A percentile compares a stretch with the other conserved stretches of the same genome.
Evolutionary conservation across 1,139 yeast species (phyloP).

Genomic region (Geotrichum macrosporum): DNA sequence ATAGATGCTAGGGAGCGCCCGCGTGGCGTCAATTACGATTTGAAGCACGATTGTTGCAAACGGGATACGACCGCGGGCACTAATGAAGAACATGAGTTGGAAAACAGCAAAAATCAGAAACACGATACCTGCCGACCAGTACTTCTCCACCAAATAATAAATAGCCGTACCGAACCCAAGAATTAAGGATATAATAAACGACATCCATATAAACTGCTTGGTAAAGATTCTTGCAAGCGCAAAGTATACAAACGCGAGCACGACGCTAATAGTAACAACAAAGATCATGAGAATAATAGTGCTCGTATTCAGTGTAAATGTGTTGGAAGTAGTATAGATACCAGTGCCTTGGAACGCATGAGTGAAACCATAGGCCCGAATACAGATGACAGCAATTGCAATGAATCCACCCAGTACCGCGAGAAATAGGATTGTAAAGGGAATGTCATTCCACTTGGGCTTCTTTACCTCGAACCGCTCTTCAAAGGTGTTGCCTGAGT

Average conservation of each 20-base stretch:
- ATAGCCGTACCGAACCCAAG: constrained; percentile 74
- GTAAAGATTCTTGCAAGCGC: constrained; percentile 62
- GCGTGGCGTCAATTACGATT: constrained; percentile 72
- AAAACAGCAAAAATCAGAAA: constrained; percentile 52
- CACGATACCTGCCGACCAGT: constrained; percentile 77
- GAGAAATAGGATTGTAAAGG: constrained; percentile 54
- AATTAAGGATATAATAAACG: constrained; percentile 62
- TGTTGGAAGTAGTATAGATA: constrained; percentile 51
- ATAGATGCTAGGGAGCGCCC: constrained; percentile 63
- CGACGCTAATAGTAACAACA: constrained; percentile 57
- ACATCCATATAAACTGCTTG: constrained; percentile 60
- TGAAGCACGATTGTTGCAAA: constrained; percentile 70
- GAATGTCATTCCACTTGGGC: constrained; percentile 61
- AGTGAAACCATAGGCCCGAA: constrained; percentile 57
- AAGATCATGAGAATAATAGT: constrained; percentile 69
- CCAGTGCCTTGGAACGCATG: constrained; percentile 59
- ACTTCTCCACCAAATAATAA: constrained; percentile 53
- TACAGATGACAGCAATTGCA: constrained; percentile 64
- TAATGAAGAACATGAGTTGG: constrained; percentile 43
- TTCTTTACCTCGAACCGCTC: constrained; percentile 62
- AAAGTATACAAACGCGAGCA: constrained; percentile 54
- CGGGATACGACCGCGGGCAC: constrained; percentile 66
- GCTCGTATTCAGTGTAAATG: constrained; percentile 66
- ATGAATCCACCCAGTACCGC: constrained; percentile 63
- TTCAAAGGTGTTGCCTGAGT: constrained; percentile 50